Evolutionary conservation across 2,329 filamentous ascomycete genomes (phyloP).

Genomic region (Aspergillus arachidicola): DNA sequence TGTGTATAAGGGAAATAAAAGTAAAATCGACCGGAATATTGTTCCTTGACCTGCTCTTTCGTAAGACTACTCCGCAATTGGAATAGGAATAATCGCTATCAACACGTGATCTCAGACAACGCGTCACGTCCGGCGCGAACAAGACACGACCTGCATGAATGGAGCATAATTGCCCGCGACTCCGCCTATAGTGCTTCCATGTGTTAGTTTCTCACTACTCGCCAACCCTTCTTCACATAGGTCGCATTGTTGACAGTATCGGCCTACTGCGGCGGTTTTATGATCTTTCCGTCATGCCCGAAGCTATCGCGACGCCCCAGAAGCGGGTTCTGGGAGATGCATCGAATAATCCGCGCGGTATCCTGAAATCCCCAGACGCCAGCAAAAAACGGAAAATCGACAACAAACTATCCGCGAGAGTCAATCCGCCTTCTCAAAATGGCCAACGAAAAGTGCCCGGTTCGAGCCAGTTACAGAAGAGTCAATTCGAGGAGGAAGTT

Average conservation of each 20-base stretch:
- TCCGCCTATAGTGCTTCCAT: slow-evolving; percentile 2
- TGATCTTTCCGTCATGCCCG: slow-evolving; percentile 38
- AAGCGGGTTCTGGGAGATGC: slow-evolving; percentile 74
- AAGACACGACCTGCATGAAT: slow-evolving; percentile 20
- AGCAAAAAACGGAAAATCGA: slow-evolving; percentile 87
- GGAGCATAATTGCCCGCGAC: slow-evolving; percentile 16
- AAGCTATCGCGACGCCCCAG: slow-evolving; percentile 55
- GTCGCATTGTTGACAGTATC: not conserved
- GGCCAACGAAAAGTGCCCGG: slow-evolving; percentile 57
- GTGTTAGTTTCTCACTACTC: not conserved
- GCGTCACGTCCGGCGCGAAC: slow-evolving; percentile 25
- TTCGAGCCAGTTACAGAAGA: slow-evolving; percentile 75
- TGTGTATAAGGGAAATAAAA: not conserved
- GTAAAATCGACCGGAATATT: too few relatives aligned
- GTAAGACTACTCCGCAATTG: too few relatives aligned
- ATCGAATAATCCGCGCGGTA: slow-evolving; percentile 65
- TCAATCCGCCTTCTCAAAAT: slow-evolving; percentile 64
- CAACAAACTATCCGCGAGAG: slow-evolving; percentile 50
- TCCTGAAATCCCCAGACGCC: slow-evolving; percentile 55
- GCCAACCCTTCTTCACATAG: not conserved
- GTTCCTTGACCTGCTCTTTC: too few relatives aligned
- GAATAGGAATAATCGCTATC: not conserved
- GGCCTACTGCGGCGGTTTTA: slow-evolving; percentile 7
- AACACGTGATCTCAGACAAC: slow-evolving; percentile 9
- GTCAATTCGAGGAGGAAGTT: slow-evolving; percentile 89